A percentile compares a stretch with the other conserved stretches of the same genome.
Evolutionary conservation across 2,329 filamentous ascomycete genomes (phyloP).

Genomic region (Orbilia javanica): DNA sequence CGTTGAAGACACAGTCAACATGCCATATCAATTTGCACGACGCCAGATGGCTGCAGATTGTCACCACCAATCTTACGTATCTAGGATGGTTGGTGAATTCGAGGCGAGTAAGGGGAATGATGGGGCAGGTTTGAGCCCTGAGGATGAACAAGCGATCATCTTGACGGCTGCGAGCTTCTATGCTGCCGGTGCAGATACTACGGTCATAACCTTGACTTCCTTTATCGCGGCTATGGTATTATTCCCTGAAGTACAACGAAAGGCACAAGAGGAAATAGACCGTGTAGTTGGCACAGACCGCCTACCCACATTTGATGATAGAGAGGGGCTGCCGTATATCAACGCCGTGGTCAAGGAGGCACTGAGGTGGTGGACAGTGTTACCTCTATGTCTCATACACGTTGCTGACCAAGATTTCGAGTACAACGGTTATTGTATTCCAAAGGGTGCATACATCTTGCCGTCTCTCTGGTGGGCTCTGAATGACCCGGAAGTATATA

Average conservation of each 20-base stretch:
- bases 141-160: conserved; percentile 51
- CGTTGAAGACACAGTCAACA: conserved; percentile 34
- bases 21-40: conserved; percentile 44
- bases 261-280: conserved; percentile 69
- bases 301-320: conserved; percentile 69
- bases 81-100: conserved; percentile 44
- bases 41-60: conserved; percentile 28
- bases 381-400: conserved; percentile 69
- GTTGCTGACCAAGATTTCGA: conserved; percentile 66
- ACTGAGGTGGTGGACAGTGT: conserved; percentile 71
- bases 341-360: conserved; percentile 71
- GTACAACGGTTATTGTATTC: conserved; percentile 68
- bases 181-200: conserved; percentile 68
- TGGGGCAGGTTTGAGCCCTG: not conserved
- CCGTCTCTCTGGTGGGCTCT: conserved; percentile 70
- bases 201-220: conserved; percentile 65
- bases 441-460: conserved; percentile 67
- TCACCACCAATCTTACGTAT: conserved; percentile 43
- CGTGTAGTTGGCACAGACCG: conserved; percentile 68
- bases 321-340: conserved; percentile 69
- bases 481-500: conserved; percentile 66
- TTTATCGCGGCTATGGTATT: conserved; percentile 70
- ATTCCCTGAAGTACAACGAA: conserved; percentile 67
- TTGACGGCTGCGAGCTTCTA: conserved; percentile 64
- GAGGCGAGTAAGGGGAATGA: not conserved